Conservation (phyloP, 176 grass and related monocot species). For the Eremochloa ophiuroides region DNA sequence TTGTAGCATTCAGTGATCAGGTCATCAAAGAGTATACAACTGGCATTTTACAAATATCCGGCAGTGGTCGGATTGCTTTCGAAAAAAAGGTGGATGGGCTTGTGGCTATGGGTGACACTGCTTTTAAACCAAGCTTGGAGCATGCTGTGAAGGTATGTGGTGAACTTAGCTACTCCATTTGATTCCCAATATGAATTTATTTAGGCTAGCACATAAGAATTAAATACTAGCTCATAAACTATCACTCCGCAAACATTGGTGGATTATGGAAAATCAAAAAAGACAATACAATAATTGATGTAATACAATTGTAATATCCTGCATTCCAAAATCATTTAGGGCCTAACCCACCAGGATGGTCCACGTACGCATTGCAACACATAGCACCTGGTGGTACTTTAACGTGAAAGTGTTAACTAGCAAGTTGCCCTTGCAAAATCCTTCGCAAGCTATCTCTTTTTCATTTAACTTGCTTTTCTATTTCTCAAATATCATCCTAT, state of each 20-base stretch:
- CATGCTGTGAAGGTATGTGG: constrained; percentile 16
- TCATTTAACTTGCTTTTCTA: not conserved
- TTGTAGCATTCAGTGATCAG: not conserved
- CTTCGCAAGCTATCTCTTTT: not conserved
- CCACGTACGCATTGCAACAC: not conserved
- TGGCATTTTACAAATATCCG: not conserved
- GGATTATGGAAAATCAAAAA: not conserved
- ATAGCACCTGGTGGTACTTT: not conserved
- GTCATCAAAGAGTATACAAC: not conserved
- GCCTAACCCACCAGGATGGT: not conserved
- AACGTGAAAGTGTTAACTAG: not conserved
- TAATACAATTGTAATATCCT: not conserved
- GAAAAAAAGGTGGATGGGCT: not conserved
- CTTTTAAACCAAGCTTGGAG: not conserved
- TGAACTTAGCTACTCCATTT: not conserved
- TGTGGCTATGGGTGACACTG: not conserved
- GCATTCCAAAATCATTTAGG: not conserved
- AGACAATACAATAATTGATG: not conserved
- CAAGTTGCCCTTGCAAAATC: not conserved
- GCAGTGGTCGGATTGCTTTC: not conserved
- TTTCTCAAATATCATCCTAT: no score
- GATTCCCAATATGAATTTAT: not conserved
- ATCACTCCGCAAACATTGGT: not conserved
- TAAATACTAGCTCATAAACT: not conserved
- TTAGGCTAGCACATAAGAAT: not conserved